Evolutionary conservation across 208 protist genomes (phyloP), one percentile per base, ranked within the genome.

Genomic region (Trypanosoma vivax): DNA sequence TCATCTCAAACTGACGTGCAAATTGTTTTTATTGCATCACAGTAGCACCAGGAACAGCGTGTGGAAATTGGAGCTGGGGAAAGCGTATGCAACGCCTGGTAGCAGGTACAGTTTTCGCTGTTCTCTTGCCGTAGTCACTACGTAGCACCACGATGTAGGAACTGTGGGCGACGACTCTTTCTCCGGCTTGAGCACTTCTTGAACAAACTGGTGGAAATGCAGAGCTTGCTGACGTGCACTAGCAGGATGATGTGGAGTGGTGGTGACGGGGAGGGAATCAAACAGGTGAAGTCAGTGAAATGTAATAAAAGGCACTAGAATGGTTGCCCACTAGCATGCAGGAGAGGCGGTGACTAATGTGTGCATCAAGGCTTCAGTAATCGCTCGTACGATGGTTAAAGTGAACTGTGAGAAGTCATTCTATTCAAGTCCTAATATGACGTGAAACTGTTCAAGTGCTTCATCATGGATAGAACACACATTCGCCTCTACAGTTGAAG

Each of bases 1-100:
- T 27, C 28, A 18, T 37, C 14, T 65, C 59, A 58, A 65, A 65
- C 59, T 65, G 59, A 65, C 59, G 59, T 65, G 59, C 59, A 65
- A 65, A 64, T 24, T 24, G 56, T 65, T 48, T 56, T 40, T 40
- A 3, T 33, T 19, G 45, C 59, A 65, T 65, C 59, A 65, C n/a
- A n/a, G 37, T n/a, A 41, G 13, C 33, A 2, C 25, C 3, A 47
- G 18, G 4, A 11, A 37, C 2, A n/a, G 34, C 21, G 37, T 37
- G 38, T 28, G 2, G 48, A 38, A 47, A 6, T 28, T 27, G 28
- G 25, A 21, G 21, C 30, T 6, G 14, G 33, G 3, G 27, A 19
- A 52, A 27, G 33, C 23, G n/a, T n/a, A n/a, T n/a, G n/a, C n/a
- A n/a, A n/a, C n/a, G n/a, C 9, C 14, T 18, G 21, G n/a, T 24